Evolutionary conservation across 495 filamentous ascomycete genomes (phyloP), one percentile per base, ranked within the genome.

Genomic region (Stereocaulon alpinum): DNA sequence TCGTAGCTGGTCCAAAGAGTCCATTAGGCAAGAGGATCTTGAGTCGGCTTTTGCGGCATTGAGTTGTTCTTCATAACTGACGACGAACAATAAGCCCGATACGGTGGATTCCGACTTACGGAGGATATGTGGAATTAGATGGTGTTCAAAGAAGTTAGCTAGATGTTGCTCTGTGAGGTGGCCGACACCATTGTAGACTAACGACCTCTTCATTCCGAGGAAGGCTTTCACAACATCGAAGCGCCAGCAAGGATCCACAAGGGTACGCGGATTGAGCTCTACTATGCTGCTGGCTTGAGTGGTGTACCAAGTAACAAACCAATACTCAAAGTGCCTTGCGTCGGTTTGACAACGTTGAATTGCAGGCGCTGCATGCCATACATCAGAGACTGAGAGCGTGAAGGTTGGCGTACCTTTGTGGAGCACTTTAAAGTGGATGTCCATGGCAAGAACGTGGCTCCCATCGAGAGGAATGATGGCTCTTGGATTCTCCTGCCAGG

Each of bases 1-100:
- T 4, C 18, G 53, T 47, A 32, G 43, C 47, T 6, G 56, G 59
- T 6, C 22, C 22, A 29, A 61, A 69, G 1, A 70, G 47, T 18
- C 32, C 59, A 22, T 59, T 37, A 55, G 56, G 63, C 4, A 68
- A 55, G 17, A 71, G 60, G 1, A 49, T 69, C 32, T 61, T 61
- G 14, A 71, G 51, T 3, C 68, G 60, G 9, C 68, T 43, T 66
- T 70, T 5, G 69, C 63, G 6, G 66, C 69, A 37, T 70, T 70
- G 4, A 71, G 18, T 41, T 70, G 69, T 42, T 71, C 66, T n/a
- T n/a, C n/a, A n/a, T 69, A 24, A 18, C 6, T 6, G 12, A 12
- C 44, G 29, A 14, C 2, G 11, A 6, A 22, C 40, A 48, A 50
- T 29, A 52, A 3, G n/a, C 20, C n/a, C 1, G 20, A 11, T 0